phyloP scores from a whole-genome alignment of 2,329 filamentous ascomycete genomes.

The Phoma sp. region DNA sequence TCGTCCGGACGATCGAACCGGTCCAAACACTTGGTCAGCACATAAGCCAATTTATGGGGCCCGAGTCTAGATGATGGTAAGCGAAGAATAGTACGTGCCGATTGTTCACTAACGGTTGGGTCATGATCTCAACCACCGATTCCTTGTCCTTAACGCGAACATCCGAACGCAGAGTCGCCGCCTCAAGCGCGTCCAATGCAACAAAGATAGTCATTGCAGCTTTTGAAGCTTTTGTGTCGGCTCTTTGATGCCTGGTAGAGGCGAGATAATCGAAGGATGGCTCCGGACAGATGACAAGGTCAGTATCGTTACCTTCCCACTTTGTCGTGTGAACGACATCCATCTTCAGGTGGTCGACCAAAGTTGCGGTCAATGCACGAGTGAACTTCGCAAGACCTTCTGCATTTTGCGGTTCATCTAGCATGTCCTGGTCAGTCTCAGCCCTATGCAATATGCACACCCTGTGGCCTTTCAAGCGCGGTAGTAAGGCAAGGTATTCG shows the following conservation, averaged over 20 bases:
- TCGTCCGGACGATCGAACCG: slow-evolving; percentile 34
- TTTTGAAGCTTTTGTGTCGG: slow-evolving; percentile 16
- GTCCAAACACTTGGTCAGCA: slow-evolving; percentile 39
- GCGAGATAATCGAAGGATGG: slow-evolving; percentile 42
- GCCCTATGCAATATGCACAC: slow-evolving; percentile 36
- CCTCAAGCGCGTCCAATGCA: slow-evolving; percentile 43
- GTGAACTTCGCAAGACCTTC: slow-evolving; percentile 33
- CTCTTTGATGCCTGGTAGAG: slow-evolving; percentile 26
- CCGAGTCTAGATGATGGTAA: slow-evolving; percentile 34
- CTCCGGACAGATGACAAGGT: slow-evolving; percentile 45
- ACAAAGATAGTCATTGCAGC: slow-evolving; percentile 43
- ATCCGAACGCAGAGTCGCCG: slow-evolving; percentile 43
- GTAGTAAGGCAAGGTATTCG: slow-evolving; percentile 25
- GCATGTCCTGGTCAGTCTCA: background rate
- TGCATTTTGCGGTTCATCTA: slow-evolving; percentile 10
- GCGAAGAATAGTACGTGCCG: background rate
- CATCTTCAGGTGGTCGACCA: slow-evolving; percentile 38
- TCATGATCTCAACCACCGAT: slow-evolving; percentile 44
- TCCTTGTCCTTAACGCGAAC: slow-evolving; percentile 37
- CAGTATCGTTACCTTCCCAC: slow-evolving; percentile 32
- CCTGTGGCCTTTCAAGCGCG: slow-evolving; percentile 29
- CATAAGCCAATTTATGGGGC: slow-evolving; percentile 41
- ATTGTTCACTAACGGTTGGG: slow-evolving; percentile 39
- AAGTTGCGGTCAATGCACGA: slow-evolving; percentile 26
- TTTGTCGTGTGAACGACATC: slow-evolving; percentile 33